These are phyloP conservation scores for Colletotrichum musicola DNA, from an alignment of 2,329 filamentous ascomycete species.

Conservation along the genomic window DNA sequence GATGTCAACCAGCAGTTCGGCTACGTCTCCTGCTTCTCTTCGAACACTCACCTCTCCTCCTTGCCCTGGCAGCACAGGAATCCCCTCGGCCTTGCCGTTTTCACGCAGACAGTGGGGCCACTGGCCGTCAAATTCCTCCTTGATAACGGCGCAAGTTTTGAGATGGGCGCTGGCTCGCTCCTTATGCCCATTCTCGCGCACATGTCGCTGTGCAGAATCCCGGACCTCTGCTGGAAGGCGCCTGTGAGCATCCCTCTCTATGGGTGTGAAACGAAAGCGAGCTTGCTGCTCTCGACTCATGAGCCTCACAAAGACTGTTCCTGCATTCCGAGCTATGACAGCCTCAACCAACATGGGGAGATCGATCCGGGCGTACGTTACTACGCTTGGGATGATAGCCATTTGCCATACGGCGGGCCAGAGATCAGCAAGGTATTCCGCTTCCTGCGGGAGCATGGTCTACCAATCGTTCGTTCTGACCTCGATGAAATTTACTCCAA, in stretches of 20 bases:
- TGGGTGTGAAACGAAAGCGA: not conserved
- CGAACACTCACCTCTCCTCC: not conserved
- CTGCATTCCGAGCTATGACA: constrained; percentile 13
- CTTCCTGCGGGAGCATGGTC: not conserved
- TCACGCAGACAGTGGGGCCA: constrained; percentile 8
- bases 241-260: not conserved
- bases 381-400: not conserved
- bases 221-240: not conserved
- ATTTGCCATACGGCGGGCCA: not conserved
- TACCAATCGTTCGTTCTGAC: not conserved
- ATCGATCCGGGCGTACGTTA: not conserved
- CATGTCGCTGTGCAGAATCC: not conserved
- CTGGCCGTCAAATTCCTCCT: constrained; percentile 6
- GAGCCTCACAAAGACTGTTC: not conserved
- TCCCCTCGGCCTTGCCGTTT: constrained; percentile 9
- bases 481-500: not conserved
- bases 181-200: not conserved
- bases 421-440: not conserved
- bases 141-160: constrained; percentile 2
- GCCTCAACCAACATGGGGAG: not conserved
- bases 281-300: not conserved
- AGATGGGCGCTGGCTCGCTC: not conserved
- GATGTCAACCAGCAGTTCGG: constrained; percentile 3
- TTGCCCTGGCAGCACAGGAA: not conserved
- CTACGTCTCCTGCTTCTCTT: not conserved